phyloP scores from a whole-genome alignment of 169 alveolate genomes.

The Plasmodium billcollinsi region DNA sequence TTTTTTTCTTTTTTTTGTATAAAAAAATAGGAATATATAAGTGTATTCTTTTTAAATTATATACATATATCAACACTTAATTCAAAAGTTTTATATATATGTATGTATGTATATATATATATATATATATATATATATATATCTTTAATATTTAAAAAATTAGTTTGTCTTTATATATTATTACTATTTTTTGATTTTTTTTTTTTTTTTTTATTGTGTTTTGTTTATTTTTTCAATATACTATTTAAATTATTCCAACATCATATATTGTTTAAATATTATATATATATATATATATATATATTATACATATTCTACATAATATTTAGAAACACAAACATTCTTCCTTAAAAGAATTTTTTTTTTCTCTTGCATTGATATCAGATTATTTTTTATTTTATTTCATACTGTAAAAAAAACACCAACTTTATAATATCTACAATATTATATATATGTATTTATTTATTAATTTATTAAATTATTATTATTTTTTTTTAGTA shows the following conservation, averaged over 20 bases:
- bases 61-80: slow-evolving; percentile 33
- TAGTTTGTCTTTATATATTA: slow-evolving; percentile 14
- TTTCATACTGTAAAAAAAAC: too few species aligned
- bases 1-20: neutral
- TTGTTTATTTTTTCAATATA: slow-evolving; percentile 33
- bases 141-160: slow-evolving; percentile 22
- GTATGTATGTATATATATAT: neutral
- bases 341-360: too few species aligned
- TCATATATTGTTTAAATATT: slow-evolving; percentile 20
- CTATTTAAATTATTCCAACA: slow-evolving; percentile 20
- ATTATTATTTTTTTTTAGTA: too few species aligned
- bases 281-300: neutral
- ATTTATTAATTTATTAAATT: too few species aligned
- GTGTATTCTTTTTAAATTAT: slow-evolving; percentile 10
- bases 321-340: slow-evolving; percentile 8
- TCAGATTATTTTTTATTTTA: too few species aligned
- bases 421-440: too few species aligned
- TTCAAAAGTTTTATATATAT: slow-evolving; percentile 9
- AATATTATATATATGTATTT: too few species aligned
- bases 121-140: neutral
- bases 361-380: too few species aligned
- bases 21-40: neutral
- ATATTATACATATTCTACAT: slow-evolving; percentile 4
- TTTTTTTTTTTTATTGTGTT: slow-evolving; percentile 10
- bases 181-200: neutral